These are phyloP conservation scores for Candida tallmaniae DNA, from an alignment of 805 yeast species.

Conservation along the genomic window DNA sequence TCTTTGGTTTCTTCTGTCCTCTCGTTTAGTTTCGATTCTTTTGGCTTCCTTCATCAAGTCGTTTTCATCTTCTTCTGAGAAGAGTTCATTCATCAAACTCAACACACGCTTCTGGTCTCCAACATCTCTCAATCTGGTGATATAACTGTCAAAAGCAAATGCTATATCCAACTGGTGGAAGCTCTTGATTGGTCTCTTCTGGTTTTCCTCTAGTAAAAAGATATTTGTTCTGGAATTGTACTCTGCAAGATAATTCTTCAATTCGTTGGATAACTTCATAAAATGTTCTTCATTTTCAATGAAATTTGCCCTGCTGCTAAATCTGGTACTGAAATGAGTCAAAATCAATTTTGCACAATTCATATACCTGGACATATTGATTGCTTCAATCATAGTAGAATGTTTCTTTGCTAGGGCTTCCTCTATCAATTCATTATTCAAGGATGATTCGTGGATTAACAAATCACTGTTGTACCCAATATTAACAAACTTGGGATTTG, in stretches of 20 bases:
- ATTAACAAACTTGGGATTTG: constrained; percentile 58
- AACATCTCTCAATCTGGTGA: constrained; percentile 22
- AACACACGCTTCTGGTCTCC: constrained; percentile 23
- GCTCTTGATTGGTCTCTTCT: constrained; percentile 6
- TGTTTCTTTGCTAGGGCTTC: constrained; percentile 85
- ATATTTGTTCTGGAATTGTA: constrained; percentile 21
- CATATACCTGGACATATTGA: constrained; percentile 67
- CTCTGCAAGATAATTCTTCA: constrained; percentile 25
- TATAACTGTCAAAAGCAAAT: constrained; percentile 39
- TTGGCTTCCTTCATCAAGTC: constrained; percentile 17
- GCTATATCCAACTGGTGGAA: constrained; percentile 33
- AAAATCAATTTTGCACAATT: constrained; percentile 62
- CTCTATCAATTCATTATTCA: constrained; percentile 69
- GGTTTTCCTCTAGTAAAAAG: constrained; percentile 9
- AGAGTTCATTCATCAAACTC: constrained; percentile 12
- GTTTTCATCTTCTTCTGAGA: constrained; percentile 23
- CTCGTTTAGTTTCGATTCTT: constrained; percentile 24
- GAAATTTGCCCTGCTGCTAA: constrained; percentile 38
- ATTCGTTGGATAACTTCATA: constrained; percentile 15
- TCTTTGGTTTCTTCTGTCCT: constrained; percentile 30
- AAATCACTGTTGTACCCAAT: constrained; percentile 68
- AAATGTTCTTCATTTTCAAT: constrained; percentile 21
- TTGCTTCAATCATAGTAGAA: constrained; percentile 85
- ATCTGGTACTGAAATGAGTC: constrained; percentile 93
- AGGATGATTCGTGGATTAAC: constrained; percentile 88